Evolutionary conservation across 768 basidiomycete species (phyloP), one percentile per base, ranked within the genome.

Genomic region (Leccinellum luteum): DNA sequence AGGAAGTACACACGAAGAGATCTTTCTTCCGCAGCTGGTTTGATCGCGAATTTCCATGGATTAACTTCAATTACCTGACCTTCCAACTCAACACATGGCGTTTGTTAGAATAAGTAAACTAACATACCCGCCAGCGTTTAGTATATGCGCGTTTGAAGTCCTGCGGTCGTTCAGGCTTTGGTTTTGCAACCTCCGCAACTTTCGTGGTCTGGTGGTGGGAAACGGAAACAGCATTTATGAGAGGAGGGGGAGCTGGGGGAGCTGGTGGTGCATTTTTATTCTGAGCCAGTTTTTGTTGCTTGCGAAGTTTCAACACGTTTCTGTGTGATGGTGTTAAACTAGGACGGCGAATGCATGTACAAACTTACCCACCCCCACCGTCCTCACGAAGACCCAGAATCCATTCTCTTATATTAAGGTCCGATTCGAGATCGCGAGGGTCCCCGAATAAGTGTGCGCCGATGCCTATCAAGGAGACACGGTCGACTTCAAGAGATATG

Each of bases 351-450:
- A 55, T 13, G 21, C 44, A 50, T 28, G 23, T 45, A 13, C 35
- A 45, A 34, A 76, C 83, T 70, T 66, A 87, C 87, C 85, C 85
- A 60, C 76, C 83, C 47, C 85, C 84, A 34, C 85, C 86, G 35
- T 78, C 75, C 47, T 77, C 68, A 53, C 76, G 78, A 49, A 89
- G 69, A n/a, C 84, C 86, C 8, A 77, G 64, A 17, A 78, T 71
- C 88, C 87, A 90, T 50, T 73, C 68, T 4, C 62, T 63, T 23
- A 90, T 63, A 28, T 79, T 60, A 8, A 15, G 14, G 13, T 47
- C 45, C 21, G 45, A 47, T 15, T 47, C 45, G 15, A 47, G 21
- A 82, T 78, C 73, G 54, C 72, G 70, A 3, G 87, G 87, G 28
- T 69, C 41, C n/a, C 41, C n/a, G 10, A 43, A 85, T 32, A 69